Evolutionary conservation across 2,329 filamentous ascomycete species (phyloP).

Genomic region (Dothistroma septosporum): DNA sequence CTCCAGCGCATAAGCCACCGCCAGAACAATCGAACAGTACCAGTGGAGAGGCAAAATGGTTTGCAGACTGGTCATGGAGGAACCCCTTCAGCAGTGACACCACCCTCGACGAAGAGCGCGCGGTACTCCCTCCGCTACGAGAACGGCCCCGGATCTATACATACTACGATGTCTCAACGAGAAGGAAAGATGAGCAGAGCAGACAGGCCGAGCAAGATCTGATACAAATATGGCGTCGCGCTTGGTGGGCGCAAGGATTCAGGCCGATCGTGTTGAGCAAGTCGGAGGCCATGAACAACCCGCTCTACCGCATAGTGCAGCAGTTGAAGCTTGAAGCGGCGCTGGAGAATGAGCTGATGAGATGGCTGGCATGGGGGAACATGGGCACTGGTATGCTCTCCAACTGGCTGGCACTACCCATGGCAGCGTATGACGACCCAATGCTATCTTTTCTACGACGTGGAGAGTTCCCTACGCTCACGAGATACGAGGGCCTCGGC

Average conservation of each 20-base stretch:
- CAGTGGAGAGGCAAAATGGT: slow-evolving; percentile 76
- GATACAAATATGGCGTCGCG: slow-evolving; percentile 80
- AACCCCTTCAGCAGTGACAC: slow-evolving; percentile 82
- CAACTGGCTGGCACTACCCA: slow-evolving; percentile 77
- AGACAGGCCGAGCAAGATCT: slow-evolving; percentile 72
- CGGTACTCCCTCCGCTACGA: slow-evolving; percentile 72
- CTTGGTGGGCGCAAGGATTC: slow-evolving; percentile 96
- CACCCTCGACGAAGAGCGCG: slow-evolving; percentile 74
- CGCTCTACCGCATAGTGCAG: slow-evolving; percentile 69
- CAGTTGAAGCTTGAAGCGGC: slow-evolving; percentile 55
- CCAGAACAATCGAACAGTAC: slow-evolving; percentile 74
- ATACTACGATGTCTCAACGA: slow-evolving; percentile 71
- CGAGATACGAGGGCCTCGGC: slow-evolving; percentile 67
- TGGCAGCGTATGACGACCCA: slow-evolving; percentile 69
- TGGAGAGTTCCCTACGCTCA: slow-evolving; percentile 69
- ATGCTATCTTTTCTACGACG: slow-evolving; percentile 69
- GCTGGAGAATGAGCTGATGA: slow-evolving; percentile 67
- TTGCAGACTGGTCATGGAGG: slow-evolving; percentile 84
- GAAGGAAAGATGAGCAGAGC: slow-evolving; percentile 56
- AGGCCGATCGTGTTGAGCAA: slow-evolving; percentile 74
- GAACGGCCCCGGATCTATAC: slow-evolving; percentile 77
- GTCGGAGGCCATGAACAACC: slow-evolving; percentile 78
- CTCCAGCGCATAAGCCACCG: slow-evolving; percentile 66
- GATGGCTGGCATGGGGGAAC: slow-evolving; percentile 89
- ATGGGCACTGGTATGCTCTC: slow-evolving; percentile 81